Evolutionary conservation across 164 flowering plant species (phyloP).

Genomic region (Vitis rotundifolia): DNA sequence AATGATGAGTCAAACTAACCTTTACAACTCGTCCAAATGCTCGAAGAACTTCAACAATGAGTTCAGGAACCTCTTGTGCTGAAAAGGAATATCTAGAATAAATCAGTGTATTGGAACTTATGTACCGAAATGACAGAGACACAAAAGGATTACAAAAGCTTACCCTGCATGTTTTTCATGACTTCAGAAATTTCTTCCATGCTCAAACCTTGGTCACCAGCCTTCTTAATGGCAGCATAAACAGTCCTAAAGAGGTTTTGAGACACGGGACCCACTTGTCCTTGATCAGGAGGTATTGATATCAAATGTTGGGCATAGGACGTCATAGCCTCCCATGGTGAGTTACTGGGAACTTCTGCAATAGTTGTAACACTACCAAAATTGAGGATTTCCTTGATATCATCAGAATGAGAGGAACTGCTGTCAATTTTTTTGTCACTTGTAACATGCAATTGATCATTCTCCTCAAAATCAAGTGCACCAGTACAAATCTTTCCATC

Average conservation of each 20-base stretch:
- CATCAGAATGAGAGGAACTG: conserved; percentile 16
- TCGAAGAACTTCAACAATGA: conserved; percentile 65
- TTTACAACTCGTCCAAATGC: conserved; percentile 63
- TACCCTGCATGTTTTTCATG: conserved; percentile 39
- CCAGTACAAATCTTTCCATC: conserved; percentile 15
- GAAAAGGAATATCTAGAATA: conserved; percentile 11
- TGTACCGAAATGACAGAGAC: background rate
- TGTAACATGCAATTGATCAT: conserved; percentile 10
- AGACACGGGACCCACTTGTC: conserved; percentile 21
- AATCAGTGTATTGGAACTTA: conserved; percentile 2
- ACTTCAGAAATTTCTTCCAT: conserved; percentile 48
- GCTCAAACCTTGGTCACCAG: conserved; percentile 91
- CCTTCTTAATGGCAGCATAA: conserved; percentile 54
- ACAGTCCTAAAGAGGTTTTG: conserved; percentile 54
- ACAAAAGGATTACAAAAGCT: conserved; percentile 1
- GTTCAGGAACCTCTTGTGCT: conserved; percentile 47
- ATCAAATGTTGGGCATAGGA: conserved; percentile 40
- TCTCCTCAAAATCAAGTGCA: conserved; percentile 16
- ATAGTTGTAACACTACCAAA: conserved; percentile 11
- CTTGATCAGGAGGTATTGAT: conserved; percentile 26
- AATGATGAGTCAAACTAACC: conserved; percentile 41
- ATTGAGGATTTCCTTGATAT: conserved; percentile 24
- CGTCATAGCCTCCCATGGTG: conserved; percentile 74
- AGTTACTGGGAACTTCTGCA: conserved; percentile 19
- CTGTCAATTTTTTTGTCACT: conserved; percentile 14